These are phyloP conservation scores for Aspergillus hortae DNA, from an alignment of 2,329 filamentous ascomycete species.

Conservation along the genomic window DNA sequence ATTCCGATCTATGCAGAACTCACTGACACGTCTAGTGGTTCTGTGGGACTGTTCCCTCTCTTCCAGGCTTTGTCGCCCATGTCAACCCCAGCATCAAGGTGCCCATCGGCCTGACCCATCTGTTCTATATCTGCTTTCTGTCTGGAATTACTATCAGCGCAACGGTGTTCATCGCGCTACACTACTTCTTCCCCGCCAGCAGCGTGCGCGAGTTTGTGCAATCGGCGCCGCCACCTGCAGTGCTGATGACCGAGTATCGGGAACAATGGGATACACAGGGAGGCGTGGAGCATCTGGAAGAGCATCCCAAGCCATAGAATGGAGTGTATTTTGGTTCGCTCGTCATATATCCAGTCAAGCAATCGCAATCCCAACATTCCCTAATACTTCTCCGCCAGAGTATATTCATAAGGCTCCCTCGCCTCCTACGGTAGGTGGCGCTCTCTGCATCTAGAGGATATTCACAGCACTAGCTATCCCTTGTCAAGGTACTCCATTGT, in stretches of 20 bases:
- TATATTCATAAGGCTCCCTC: too few relatives aligned
- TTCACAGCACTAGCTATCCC: too few relatives aligned
- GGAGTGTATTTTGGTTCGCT: neutral
- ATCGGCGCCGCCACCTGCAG: neutral
- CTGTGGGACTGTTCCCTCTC: constrained; percentile 1
- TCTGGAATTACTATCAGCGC: constrained; percentile 1
- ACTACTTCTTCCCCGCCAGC: neutral
- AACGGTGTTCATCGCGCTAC: neutral
- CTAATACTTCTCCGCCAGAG: too few relatives aligned
- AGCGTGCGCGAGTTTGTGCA: neutral
- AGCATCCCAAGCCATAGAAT: constrained; percentile 1
- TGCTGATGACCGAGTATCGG: constrained; percentile 2
- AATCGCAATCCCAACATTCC: too few relatives aligned
- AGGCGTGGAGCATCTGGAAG: neutral
- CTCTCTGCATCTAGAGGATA: too few relatives aligned
- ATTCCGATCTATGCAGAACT: too few relatives aligned
- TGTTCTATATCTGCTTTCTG: constrained; percentile 2
- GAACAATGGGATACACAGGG: neutral
- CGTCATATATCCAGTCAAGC: too few relatives aligned
- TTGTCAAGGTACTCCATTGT: too few relatives aligned
- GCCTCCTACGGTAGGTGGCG: too few relatives aligned
- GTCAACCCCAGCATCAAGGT: neutral
- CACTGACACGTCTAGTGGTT: neutral
- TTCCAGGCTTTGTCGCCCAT: constrained; percentile 2
- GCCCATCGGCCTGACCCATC: neutral